Conservation (phyloP, 192 early-diverging fungal genomes). For the Geranomyces michiganensis region DNA sequence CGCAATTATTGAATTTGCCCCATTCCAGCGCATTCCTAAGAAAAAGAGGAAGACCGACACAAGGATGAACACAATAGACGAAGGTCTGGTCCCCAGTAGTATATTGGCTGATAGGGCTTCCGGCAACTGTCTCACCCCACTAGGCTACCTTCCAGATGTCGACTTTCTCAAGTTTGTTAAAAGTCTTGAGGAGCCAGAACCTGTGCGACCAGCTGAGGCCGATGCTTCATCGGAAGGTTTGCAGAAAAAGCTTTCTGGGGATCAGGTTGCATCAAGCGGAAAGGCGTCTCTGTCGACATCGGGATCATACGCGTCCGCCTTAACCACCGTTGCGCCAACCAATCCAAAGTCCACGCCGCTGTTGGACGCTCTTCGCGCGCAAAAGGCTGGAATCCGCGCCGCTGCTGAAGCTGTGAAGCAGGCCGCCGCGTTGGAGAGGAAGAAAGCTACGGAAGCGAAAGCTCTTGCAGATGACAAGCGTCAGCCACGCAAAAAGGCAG, state of each 20-base stretch:
- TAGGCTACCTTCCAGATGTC: constrained; percentile 54
- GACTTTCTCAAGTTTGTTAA: constrained; percentile 78
- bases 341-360: constrained; percentile 77
- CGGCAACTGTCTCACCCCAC: background rate
- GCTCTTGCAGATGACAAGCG: background rate
- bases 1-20: constrained; percentile 80
- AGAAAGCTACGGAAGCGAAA: constrained; percentile 1
- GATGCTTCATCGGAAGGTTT: constrained; percentile 39
- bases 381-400: constrained; percentile 59
- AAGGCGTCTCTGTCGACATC: background rate
- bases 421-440: constrained; percentile 12
- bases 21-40: constrained; percentile 73
- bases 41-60: constrained; percentile 65
- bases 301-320: constrained; percentile 11
- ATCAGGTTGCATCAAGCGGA: constrained; percentile 11
- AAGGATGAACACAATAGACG: constrained; percentile 77
- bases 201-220: background rate
- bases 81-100: constrained; percentile 50
- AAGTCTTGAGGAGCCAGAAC: constrained; percentile 52
- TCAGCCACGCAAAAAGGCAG: background rate
- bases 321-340: constrained; percentile 34
- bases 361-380: constrained; percentile 70
- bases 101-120: background rate
- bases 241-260: constrained; percentile 31
- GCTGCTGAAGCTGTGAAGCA: constrained; percentile 47